Percentiles rank a stretch among this genome's conserved stretches.
Conservation (phyloP, 2,329 filamentous ascomycete species). For the Phialophora chinensis region DNA sequence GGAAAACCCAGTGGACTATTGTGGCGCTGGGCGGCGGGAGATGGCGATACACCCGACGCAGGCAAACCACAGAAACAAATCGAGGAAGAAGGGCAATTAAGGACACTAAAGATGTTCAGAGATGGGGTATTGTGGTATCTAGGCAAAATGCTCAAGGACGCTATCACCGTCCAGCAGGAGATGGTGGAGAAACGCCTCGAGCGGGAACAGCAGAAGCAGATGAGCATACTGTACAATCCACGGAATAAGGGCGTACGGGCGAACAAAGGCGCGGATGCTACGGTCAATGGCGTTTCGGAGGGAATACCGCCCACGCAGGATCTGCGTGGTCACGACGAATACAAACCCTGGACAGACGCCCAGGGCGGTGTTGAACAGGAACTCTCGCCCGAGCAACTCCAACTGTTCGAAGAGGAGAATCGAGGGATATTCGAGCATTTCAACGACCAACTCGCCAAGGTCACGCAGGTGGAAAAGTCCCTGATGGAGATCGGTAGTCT, state of each 20-base stretch:
- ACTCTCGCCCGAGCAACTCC: slow-evolving; percentile 82
- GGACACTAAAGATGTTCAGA: slow-evolving; percentile 71
- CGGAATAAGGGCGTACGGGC: slow-evolving; percentile 48
- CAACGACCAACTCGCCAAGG: slow-evolving; percentile 91
- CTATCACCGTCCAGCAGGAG: slow-evolving; percentile 76
- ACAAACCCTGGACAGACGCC: slow-evolving; percentile 37
- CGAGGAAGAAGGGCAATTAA: slow-evolving; percentile 71
- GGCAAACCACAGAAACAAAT: slow-evolving; percentile 71
- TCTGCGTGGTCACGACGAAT: slow-evolving; percentile 37
- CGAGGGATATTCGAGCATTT: slow-evolving; percentile 91
- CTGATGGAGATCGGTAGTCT: slow-evolving; percentile 91
- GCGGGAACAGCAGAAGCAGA: slow-evolving; percentile 86
- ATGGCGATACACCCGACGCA: slow-evolving; percentile 51
- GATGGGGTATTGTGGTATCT: slow-evolving; percentile 86
- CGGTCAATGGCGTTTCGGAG: slow-evolving; percentile 1
- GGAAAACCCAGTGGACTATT: slow-evolving; percentile 58
- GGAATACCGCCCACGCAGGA: slow-evolving; percentile 29
- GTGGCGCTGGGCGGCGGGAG: slow-evolving; percentile 71
- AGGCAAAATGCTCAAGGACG: slow-evolving; percentile 74
- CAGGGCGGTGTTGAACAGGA: slow-evolving; percentile 51
- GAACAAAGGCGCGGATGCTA: slow-evolving; percentile 10
- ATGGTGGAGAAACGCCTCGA: slow-evolving; percentile 93
- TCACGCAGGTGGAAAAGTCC: slow-evolving; percentile 89
- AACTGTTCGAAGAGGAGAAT: slow-evolving; percentile 93
- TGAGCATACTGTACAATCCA: slow-evolving; percentile 77